These are phyloP conservation scores for Psilocybe cyanescens DNA, from an alignment of 768 basidiomycete genomes.

Conservation along the genomic window DNA sequence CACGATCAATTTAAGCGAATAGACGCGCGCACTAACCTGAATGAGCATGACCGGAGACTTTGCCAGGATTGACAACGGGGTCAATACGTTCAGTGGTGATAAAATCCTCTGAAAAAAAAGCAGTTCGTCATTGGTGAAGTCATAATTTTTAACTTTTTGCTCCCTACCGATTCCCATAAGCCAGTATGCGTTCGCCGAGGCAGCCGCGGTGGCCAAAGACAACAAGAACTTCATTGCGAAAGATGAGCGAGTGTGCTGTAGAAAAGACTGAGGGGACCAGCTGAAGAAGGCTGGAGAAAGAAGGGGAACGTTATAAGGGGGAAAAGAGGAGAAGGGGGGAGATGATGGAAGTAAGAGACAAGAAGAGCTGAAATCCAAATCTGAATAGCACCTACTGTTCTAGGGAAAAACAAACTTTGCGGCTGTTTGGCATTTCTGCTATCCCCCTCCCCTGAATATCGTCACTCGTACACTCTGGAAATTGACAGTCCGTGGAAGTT, in stretches of 20 bases:
- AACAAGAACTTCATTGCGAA: slow-evolving; percentile 34
- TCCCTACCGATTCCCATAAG: slow-evolving; percentile 45
- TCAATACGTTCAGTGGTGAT: slow-evolving; percentile 54
- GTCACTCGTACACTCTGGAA: slow-evolving; percentile 8
- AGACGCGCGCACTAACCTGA: slow-evolving; percentile 34
- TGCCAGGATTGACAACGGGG: slow-evolving; percentile 52
- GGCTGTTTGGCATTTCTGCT: slow-evolving; percentile 20
- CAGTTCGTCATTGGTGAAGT: background rate
- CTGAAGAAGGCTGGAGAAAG: slow-evolving; percentile 22
- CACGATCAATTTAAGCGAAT: slow-evolving; percentile 10
- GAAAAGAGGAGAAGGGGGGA: slow-evolving; percentile 14
- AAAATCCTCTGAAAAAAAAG: slow-evolving; percentile 35
- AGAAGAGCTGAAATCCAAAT: slow-evolving; percentile 19
- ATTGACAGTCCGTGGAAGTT: slow-evolving; percentile 27
- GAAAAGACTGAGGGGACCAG: slow-evolving; percentile 30
- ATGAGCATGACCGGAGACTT: slow-evolving; percentile 50
- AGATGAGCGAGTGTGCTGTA: slow-evolving; percentile 22
- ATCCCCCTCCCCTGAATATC: slow-evolving; percentile 19
- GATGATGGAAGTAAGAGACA: slow-evolving; percentile 21
- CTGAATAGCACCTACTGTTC: slow-evolving; percentile 9
- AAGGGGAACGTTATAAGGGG: slow-evolving; percentile 22
- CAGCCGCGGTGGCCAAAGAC: slow-evolving; percentile 32
- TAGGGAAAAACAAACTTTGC: slow-evolving; percentile 22
- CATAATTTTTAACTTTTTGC: background rate
- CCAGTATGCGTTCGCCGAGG: slow-evolving; percentile 47